Evolutionary conservation across 2,329 filamentous ascomycete species (phyloP).

Genomic region (Aspergillus brasiliensis): DNA sequence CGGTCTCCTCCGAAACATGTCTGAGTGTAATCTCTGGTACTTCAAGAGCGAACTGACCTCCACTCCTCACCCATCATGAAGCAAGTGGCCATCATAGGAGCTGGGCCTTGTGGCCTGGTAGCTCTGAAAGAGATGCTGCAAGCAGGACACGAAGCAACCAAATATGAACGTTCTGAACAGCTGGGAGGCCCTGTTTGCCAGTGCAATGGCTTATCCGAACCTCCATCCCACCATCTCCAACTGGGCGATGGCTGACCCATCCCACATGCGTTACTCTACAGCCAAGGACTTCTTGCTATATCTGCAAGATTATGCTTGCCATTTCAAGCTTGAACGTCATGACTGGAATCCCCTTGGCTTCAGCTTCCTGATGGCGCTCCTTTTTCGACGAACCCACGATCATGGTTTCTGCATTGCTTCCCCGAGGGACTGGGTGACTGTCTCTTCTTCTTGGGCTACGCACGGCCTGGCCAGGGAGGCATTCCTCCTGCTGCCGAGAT

Average conservation of each 20-base stretch:
- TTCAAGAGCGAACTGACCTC: too few species aligned
- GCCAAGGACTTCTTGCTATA: background rate
- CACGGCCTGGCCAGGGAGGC: too few species aligned
- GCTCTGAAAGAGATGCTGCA: background rate
- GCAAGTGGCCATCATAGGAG: background rate
- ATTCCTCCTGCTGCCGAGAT: too few species aligned
- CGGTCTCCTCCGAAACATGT: too few species aligned
- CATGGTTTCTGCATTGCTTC: too few species aligned
- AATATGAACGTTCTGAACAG: background rate
- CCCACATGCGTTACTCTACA: background rate
- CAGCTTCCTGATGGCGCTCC: too few species aligned
- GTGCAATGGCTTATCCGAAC: background rate
- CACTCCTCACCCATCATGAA: background rate
- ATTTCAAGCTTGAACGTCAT: background rate
- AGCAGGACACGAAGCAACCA: background rate
- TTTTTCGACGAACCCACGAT: too few species aligned
- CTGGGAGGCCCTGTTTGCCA: background rate
- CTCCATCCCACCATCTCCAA: background rate
- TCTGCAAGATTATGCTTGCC: background rate
- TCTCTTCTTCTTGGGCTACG: too few species aligned
- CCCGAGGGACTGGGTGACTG: too few species aligned
- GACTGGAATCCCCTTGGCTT: too few species aligned
- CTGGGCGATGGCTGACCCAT: background rate
- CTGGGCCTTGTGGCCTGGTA: background rate
- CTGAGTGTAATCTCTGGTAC: too few species aligned